Percentiles rank a stretch among this genome's conserved stretches.
Conservation (phyloP, 306 rosid species). For the Leucaena leucocephala region DNA sequence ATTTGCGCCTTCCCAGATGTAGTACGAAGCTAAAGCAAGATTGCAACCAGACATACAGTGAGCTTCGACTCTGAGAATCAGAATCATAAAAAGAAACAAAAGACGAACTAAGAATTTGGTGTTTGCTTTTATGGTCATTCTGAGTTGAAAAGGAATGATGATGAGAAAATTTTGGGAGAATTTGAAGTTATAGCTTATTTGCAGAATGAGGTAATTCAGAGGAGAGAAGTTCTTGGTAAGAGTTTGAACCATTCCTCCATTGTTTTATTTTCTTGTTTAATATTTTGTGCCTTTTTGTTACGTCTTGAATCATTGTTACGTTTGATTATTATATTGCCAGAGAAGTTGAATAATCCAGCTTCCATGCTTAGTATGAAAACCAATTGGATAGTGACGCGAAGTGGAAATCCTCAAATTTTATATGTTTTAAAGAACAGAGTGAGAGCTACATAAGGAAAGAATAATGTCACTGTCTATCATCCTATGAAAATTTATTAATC, state of each 20-base stretch:
- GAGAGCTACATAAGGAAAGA: background rate
- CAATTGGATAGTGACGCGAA: slow-evolving; percentile 42
- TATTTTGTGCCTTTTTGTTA: background rate
- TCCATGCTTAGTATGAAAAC: slow-evolving; percentile 35
- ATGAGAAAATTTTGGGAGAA: background rate
- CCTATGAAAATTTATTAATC: background rate
- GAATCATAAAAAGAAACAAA: slow-evolving; percentile 8
- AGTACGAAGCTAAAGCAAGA: slow-evolving; percentile 67
- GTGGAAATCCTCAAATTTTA: slow-evolving; percentile 26
- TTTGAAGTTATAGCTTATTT: slow-evolving; percentile 27
- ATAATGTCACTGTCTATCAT: slow-evolving; percentile 31
- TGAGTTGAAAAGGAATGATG: background rate
- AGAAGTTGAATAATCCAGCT: slow-evolving; percentile 23
- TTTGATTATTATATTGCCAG: slow-evolving; percentile 23
- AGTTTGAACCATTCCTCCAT: slow-evolving; percentile 38
- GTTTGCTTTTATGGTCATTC: slow-evolving; percentile 39
- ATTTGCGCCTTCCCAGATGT: slow-evolving; percentile 44
- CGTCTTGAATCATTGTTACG: slow-evolving; percentile 18
- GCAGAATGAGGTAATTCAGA: background rate
- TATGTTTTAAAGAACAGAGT: slow-evolving; percentile 9
- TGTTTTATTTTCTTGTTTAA: slow-evolving; percentile 12
- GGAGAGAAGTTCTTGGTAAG: background rate
- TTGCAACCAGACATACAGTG: slow-evolving; percentile 54
- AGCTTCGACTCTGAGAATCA: slow-evolving; percentile 44
- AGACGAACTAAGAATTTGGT: slow-evolving; percentile 27